Conservation (phyloP, 2,329 filamentous ascomycete genomes). For the Keithomyces neogunnii region DNA sequence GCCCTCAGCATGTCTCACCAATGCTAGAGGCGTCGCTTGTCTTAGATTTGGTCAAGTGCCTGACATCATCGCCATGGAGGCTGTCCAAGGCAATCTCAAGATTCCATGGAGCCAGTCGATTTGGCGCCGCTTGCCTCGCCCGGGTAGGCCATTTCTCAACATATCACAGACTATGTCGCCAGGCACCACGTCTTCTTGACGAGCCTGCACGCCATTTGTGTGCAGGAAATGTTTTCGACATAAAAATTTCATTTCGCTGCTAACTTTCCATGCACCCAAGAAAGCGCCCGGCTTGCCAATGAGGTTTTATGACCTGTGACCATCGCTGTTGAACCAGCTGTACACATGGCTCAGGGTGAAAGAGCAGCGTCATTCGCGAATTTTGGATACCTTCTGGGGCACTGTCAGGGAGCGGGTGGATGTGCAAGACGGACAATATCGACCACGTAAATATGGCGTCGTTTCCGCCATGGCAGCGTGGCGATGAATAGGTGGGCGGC, state of each 20-base stretch:
- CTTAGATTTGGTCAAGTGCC: not conserved
- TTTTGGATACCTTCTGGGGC: constrained; percentile 28
- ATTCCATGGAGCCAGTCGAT: constrained; percentile 16
- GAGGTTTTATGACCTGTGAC: constrained; percentile 38
- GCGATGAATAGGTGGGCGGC: too few species aligned
- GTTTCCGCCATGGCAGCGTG: constrained; percentile 1
- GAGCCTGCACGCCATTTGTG: constrained; percentile 29
- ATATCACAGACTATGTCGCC: constrained; percentile 9
- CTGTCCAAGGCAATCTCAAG: constrained; percentile 9
- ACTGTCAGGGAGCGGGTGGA: constrained; percentile 28
- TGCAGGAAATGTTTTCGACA: constrained; percentile 32
- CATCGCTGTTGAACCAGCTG: constrained; percentile 24
- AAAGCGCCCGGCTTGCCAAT: constrained; percentile 27
- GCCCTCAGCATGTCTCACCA: too few species aligned
- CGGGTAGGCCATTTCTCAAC: constrained; percentile 12
- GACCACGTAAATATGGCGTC: constrained; percentile 1
- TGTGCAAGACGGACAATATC: constrained; percentile 17
- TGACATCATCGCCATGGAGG: not conserved
- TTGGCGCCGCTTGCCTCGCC: constrained; percentile 10
- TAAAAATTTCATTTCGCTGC: constrained; percentile 30
- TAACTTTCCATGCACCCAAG: constrained; percentile 28
- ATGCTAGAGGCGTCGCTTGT: too few species aligned
- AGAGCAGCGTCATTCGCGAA: constrained; percentile 22
- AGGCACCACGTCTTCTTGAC: constrained; percentile 10
- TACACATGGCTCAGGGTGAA: constrained; percentile 26